Conservation (phyloP, 1,139 yeast genomes). For the Nakaseomyces sp. region DNA sequence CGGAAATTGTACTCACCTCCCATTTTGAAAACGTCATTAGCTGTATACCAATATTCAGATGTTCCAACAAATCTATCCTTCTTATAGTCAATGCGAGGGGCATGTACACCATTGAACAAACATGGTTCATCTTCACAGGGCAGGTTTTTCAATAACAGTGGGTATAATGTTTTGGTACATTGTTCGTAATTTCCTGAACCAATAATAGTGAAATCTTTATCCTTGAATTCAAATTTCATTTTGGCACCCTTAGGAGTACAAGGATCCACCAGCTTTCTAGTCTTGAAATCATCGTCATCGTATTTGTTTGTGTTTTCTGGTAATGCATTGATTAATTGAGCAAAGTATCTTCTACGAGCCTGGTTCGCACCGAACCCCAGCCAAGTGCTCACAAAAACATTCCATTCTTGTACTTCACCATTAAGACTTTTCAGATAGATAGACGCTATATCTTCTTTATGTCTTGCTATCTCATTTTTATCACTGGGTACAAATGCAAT, state of each 20-base stretch:
- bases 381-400: constrained; percentile 75
- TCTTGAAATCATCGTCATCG: constrained; percentile 36
- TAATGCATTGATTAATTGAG: constrained; percentile 40
- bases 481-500: constrained; percentile 67
- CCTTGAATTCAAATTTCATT: constrained; percentile 38
- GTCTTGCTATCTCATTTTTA: constrained; percentile 43
- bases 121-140: constrained; percentile 72
- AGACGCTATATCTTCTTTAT: constrained; percentile 53
- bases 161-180: constrained; percentile 61
- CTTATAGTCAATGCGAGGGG: constrained; percentile 62
- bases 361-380: constrained; percentile 79
- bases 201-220: constrained; percentile 39
- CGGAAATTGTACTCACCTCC: constrained; percentile 68
- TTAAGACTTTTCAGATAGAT: constrained; percentile 49
- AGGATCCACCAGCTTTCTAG: constrained; percentile 47
- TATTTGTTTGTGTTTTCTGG: constrained; percentile 36
- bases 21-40: constrained; percentile 68
- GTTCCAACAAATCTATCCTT: constrained; percentile 68
- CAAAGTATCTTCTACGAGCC: constrained; percentile 57
- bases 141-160: constrained; percentile 57
- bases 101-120: constrained; percentile 72
- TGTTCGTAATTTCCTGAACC: constrained; percentile 66
- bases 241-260: constrained; percentile 57
- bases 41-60: constrained; percentile 81
- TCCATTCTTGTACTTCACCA: constrained; percentile 58